Base-by-base conservation (phyloP, 352 stramenopile genomes). In the Blastocystis sp. region DNA sequence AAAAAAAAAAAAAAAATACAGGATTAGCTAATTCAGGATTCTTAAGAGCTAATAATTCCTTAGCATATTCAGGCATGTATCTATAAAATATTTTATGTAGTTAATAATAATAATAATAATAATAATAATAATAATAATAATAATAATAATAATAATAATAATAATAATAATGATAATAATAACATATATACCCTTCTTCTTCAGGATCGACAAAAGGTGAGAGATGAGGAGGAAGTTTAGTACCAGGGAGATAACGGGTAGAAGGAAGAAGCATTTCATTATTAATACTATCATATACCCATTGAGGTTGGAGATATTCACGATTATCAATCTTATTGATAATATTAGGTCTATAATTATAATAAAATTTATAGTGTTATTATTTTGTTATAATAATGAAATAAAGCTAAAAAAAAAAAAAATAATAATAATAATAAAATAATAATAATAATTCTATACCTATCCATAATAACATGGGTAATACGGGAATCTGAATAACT, bases 251-350 rank as follows among this genome's bases (percentile, higher is more conserved):
- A 70, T 97, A 97, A 33, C 78, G 80, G 11, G 77, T 70, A 25
- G 91, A 71, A 1, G 90, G 88, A 40, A 97, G 68, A 28, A 94
- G 40, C 35, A 95, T 78, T 31, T 82, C 75, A 56, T 92, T 93
- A 74, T 98, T 98, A 25, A 94, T 76, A 25, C 77, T 87, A 75
- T 98, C 91, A 45, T 96, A 87, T 21, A 97, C 75, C 91, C 91
- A 98, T 71, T 98, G 91, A 30, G 91, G 91, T 75, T 98, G 91
- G 36, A 98, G 77, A 65, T 90, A 95, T 72, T 98, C 90, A 66
- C 86, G 77, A 9, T 70, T 75, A 44, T 77, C 76, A 3, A 67
- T 68, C 31, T 28, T 3, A 10, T 56, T 31, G 11, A 21, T 4
- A 9, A 54, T 10, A 4, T 9, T 28, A 9, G 48, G 48, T 13